A percentile compares a stretch with the other conserved stretches of the same genome.
These are phyloP conservation scores for Botrytis byssoidea DNA, from an alignment of 2,329 filamentous ascomycete species.

Conservation along the genomic window DNA sequence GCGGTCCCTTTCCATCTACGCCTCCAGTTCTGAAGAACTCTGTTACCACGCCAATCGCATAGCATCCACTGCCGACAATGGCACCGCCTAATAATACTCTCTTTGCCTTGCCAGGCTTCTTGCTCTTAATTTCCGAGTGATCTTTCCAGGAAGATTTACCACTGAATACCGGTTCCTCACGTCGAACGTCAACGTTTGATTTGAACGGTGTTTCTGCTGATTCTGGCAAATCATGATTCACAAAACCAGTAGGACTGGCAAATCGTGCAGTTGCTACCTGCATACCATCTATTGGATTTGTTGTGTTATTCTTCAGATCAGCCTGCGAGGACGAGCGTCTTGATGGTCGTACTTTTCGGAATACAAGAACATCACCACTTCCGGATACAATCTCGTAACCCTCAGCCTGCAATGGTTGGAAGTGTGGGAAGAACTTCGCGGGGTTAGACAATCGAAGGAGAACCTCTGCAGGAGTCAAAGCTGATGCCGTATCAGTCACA, in stretches of 20 bases:
- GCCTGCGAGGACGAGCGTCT: constrained; percentile 24
- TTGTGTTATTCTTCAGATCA: constrained; percentile 25
- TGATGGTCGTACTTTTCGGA: constrained; percentile 56
- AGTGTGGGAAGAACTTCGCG: constrained; percentile 63
- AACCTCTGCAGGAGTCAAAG: constrained; percentile 58
- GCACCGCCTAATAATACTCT: constrained; percentile 52
- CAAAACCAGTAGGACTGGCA: constrained; percentile 63
- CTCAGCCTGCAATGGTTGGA: constrained; percentile 55
- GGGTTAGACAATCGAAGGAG: constrained; percentile 61
- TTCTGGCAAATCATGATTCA: constrained; percentile 55
- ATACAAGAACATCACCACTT: constrained; percentile 61
- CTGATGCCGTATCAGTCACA: constrained; percentile 47
- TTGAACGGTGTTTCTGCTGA: constrained; percentile 43
- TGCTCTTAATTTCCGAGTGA: constrained; percentile 32
- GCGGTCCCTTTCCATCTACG: constrained; percentile 42
- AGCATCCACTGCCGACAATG: constrained; percentile 55
- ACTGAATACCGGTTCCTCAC: constrained; percentile 50
- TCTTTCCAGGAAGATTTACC: constrained; percentile 40
- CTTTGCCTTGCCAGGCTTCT: constrained; percentile 46
- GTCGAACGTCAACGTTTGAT: constrained; percentile 46
- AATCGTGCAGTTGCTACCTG: constrained; percentile 54
- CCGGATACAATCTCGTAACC: constrained; percentile 68
- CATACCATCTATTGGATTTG: constrained; percentile 56
- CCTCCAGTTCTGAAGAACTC: constrained; percentile 56
- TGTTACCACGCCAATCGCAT: constrained; percentile 56